phyloP scores from a whole-genome alignment of 345 rosid genomes.

The Rhizophora mangle region DNA sequence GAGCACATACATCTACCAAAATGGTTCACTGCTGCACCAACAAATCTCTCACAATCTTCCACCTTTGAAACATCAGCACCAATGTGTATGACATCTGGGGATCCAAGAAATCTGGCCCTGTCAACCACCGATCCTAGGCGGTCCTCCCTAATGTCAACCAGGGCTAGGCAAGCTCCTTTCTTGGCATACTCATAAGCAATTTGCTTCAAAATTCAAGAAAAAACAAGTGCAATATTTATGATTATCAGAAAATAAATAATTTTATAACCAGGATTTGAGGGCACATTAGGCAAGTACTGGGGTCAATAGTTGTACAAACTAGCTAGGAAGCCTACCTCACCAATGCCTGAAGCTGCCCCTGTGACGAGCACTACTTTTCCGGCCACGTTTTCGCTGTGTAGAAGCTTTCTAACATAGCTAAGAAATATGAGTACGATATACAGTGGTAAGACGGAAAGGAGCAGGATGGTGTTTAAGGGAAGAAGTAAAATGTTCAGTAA shows the following conservation, averaged over 20 bases:
- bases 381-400: constrained; percentile 22
- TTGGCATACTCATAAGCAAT: constrained; percentile 37
- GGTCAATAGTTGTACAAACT: too few relatives aligned
- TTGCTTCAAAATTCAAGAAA: constrained; percentile 25
- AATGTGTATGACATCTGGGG: constrained; percentile 20
- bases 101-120: constrained; percentile 13
- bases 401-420: constrained; percentile 2
- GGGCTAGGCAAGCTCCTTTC: constrained; percentile 21
- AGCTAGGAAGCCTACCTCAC: constrained; percentile 4
- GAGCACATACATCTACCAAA: constrained; percentile 45
- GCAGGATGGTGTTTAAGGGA: constrained; percentile 21
- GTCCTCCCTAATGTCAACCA: constrained; percentile 16
- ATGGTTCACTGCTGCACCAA: constrained; percentile 37
- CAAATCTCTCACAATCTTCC: constrained; percentile 46
- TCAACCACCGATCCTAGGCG: constrained; percentile 12
- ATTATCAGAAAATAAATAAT: not conserved
- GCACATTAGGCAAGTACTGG: too few relatives aligned
- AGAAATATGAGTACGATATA: constrained; percentile 24
- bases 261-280: too few relatives aligned
- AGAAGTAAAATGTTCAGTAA: constrained; percentile 26
- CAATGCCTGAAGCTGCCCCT: constrained; percentile 34
- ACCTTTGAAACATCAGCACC: constrained; percentile 54
- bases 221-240: not conserved
- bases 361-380: constrained; percentile 36
- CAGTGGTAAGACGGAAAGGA: constrained; percentile 26